These are phyloP conservation scores for Colletotrichum lini DNA, from an alignment of 2,329 filamentous ascomycete species.

Conservation along the genomic window DNA sequence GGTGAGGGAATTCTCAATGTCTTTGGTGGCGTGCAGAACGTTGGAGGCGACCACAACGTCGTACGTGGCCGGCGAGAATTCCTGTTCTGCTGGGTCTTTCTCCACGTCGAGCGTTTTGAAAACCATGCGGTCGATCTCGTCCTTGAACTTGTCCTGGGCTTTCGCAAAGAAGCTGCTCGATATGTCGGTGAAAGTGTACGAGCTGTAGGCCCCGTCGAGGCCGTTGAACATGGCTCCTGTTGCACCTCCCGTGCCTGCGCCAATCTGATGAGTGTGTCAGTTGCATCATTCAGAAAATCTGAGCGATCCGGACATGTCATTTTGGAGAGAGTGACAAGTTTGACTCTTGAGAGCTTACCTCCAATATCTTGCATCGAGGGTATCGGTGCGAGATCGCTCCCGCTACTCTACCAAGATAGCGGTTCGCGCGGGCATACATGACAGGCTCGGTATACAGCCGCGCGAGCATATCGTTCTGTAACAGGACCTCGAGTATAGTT, in stretches of 20 bases:
- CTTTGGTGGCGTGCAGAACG: conserved; percentile 49
- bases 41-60: conserved; percentile 51
- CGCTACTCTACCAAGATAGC: conserved; percentile 20
- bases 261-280: conserved; percentile 50
- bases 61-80: conserved; percentile 46
- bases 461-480: conserved; percentile 49
- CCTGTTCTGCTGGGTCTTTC: conserved; percentile 47
- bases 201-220: conserved; percentile 29
- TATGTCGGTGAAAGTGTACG: conserved; percentile 47
- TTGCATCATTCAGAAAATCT: too few relatives aligned
- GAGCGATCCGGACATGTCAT: too few relatives aligned
- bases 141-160: conserved; percentile 46
- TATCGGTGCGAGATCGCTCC: conserved; percentile 21
- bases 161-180: conserved; percentile 44
- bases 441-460: conserved; percentile 47
- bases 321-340: too few relatives aligned
- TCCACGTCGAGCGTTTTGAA: conserved; percentile 51
- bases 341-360: not conserved
- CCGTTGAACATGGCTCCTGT: conserved; percentile 32
- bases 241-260: conserved; percentile 59
- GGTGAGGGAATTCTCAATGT: conserved; percentile 44
- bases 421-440: conserved; percentile 31
- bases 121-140: conserved; percentile 36
- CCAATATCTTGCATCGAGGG: conserved; percentile 32
- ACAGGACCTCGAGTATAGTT: conserved; percentile 49